phyloP scores from a whole-genome alignment of 768 basidiomycete genomes.

The Kwoniella europaea region DNA sequence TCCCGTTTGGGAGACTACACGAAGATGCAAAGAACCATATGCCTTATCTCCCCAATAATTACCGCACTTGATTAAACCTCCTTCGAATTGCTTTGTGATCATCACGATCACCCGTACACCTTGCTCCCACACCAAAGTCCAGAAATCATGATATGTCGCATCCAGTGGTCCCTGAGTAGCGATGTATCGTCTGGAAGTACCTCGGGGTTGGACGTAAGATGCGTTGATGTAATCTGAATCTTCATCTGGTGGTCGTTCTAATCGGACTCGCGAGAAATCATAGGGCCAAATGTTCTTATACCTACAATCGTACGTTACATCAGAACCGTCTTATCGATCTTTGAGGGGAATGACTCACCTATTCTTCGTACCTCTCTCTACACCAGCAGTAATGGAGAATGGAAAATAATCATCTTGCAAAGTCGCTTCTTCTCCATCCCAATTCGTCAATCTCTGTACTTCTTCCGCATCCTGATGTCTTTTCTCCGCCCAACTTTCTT shows the following conservation, averaged over 20 bases:
- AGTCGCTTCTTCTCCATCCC: slow-evolving; percentile 22
- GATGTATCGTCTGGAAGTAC: slow-evolving; percentile 81
- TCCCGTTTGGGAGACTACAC: slow-evolving; percentile 63
- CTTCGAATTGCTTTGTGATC: slow-evolving; percentile 90
- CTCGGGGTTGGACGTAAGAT: slow-evolving; percentile 84
- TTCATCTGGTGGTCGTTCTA: slow-evolving; percentile 63
- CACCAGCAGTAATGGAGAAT: slow-evolving; percentile 91
- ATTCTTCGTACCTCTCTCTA: slow-evolving; percentile 94
- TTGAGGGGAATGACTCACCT: slow-evolving; percentile 63
- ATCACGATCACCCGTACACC: slow-evolving; percentile 93
- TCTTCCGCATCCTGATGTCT: slow-evolving; percentile 38
- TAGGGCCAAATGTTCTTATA: slow-evolving; percentile 97
- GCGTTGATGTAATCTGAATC: slow-evolving; percentile 94
- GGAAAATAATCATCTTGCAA: slow-evolving; percentile 65
- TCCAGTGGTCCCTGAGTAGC: slow-evolving; percentile 94
- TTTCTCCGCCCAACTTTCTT: slow-evolving; percentile 30
- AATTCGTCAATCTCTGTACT: slow-evolving; percentile 30
- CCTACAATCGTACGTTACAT: slow-evolving; percentile 58
- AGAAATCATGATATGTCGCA: slow-evolving; percentile 88
- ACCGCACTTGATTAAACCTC: slow-evolving; percentile 85
- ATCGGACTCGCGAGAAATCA: slow-evolving; percentile 85
- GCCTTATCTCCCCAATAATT: slow-evolving; percentile 73
- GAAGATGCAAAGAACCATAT: slow-evolving; percentile 75
- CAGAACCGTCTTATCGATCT: background rate
- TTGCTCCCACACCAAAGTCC: slow-evolving; percentile 96